Percentiles rank a stretch among this genome's conserved stretches.
phyloP scores from a whole-genome alignment of 371 early-diverging fungal species.

The Quaeritorhiza haematococci region DNA sequence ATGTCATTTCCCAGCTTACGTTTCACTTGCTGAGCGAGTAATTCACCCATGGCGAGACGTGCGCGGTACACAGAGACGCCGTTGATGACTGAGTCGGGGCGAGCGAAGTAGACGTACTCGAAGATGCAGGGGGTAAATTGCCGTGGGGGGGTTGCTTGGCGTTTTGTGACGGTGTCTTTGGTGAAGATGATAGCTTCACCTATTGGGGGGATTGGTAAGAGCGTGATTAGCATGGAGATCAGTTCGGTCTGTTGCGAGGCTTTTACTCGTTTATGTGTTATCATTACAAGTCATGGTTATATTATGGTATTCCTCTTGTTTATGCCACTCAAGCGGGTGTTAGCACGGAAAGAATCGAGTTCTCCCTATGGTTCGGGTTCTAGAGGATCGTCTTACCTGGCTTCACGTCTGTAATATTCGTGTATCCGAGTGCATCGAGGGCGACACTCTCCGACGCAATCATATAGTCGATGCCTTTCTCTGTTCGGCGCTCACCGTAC shows the following conservation, averaged over 20 bases:
- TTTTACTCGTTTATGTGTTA: no score
- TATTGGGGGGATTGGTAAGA: no score
- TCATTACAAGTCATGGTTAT: no score
- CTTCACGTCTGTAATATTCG: conserved; percentile 77
- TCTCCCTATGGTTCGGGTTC: not conserved
- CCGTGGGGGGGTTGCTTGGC: conserved; percentile 49
- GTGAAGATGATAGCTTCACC: conserved; percentile 90
- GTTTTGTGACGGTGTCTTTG: conserved; percentile 56
- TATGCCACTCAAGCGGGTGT: conserved; percentile 1
- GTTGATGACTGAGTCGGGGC: conserved; percentile 95
- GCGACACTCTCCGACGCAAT: conserved; percentile 93
- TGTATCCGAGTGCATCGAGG: conserved; percentile 83
- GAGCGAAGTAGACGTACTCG: conserved; percentile 96
- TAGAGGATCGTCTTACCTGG: conserved; percentile 51
- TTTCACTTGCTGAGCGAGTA: conserved; percentile 76
- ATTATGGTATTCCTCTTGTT: no score
- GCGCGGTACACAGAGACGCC: conserved; percentile 97
- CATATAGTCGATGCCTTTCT: conserved; percentile 81
- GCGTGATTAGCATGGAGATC: no score
- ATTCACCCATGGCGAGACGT: conserved; percentile 94
- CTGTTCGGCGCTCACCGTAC: conserved; percentile 69
- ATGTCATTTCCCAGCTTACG: conserved; percentile 59
- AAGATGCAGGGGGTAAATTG: conserved; percentile 90
- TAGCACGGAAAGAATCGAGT: no score
- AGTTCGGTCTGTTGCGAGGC: no score